Percentiles rank a stretch among this genome's conserved stretches.
Evolutionary conservation across 257 asterid genomes (phyloP).

Genomic region (Galeopsis tetrahit): DNA sequence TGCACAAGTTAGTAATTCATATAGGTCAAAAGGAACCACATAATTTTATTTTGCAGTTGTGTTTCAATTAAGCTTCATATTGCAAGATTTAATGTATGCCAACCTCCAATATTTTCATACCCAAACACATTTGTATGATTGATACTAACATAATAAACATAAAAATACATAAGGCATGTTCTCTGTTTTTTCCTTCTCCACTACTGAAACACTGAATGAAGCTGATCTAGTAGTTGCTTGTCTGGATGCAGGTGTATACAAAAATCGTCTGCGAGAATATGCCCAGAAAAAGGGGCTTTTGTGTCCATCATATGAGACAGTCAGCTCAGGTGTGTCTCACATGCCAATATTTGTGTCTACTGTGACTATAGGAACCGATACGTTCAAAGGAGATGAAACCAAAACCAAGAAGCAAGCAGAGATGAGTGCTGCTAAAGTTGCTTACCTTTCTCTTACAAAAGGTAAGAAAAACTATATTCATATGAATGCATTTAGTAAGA

Average conservation of each 20-base stretch:
- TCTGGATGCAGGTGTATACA: conserved; percentile 51
- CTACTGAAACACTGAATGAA: conserved; percentile 48
- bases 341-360: conserved; percentile 51
- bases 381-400: conserved; percentile 58
- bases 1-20: neutral
- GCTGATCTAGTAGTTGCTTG: conserved; percentile 86
- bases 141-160: too few species aligned
- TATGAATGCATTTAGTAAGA: neutral
- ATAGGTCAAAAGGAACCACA: neutral
- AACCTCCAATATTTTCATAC: conserved; percentile 26
- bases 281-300: conserved; percentile 55
- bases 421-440: conserved; percentile 78
- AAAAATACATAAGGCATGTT: too few species aligned
- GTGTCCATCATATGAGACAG: conserved; percentile 61
- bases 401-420: conserved; percentile 80
- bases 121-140: too few species aligned
- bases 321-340: conserved; percentile 51
- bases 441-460: conserved; percentile 49
- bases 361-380: conserved; percentile 57
- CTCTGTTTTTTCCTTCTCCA: too few species aligned
- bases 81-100: conserved; percentile 54
- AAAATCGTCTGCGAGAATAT: conserved; percentile 67
- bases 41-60: conserved; percentile 25
- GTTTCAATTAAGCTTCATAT: conserved; percentile 64
- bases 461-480: conserved; percentile 44